phyloP scores from a whole-genome alignment of 2,329 filamentous ascomycete species.

The Ceratocystis albifundus region DNA sequence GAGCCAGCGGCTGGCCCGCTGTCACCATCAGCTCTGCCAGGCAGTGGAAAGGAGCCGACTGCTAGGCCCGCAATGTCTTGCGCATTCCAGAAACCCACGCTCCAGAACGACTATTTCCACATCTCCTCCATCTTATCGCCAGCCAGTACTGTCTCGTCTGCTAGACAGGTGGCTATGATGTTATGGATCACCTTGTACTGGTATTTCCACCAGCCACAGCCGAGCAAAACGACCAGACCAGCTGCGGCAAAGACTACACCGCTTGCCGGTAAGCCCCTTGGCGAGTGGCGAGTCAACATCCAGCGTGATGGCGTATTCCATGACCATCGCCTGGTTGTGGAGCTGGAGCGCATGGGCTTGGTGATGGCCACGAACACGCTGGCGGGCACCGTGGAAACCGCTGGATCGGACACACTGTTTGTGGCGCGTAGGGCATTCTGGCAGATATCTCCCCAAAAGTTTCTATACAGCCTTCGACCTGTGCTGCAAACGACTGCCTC shows the following conservation, averaged over 20 bases:
- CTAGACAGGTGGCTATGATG: conserved; percentile 90
- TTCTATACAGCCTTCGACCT: conserved; percentile 51
- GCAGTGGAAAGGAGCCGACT: neutral
- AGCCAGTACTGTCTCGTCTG: conserved; percentile 68
- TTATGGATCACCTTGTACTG: conserved; percentile 88
- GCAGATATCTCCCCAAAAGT: conserved; percentile 79
- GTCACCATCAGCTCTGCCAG: neutral
- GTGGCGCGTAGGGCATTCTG: conserved; percentile 73
- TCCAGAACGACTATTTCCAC: conserved; percentile 71
- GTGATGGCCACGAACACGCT: conserved; percentile 64
- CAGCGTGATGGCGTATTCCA: conserved; percentile 80
- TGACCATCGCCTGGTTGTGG: conserved; percentile 69
- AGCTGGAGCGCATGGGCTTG: conserved; percentile 87
- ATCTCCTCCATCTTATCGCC: conserved; percentile 87
- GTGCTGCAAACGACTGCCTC: conserved; percentile 46
- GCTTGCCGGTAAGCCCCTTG: conserved; percentile 58
- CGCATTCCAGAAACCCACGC: conserved; percentile 57
- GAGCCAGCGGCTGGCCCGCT: neutral
- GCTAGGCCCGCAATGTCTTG: conserved; percentile 20
- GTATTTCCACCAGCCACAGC: conserved; percentile 87
- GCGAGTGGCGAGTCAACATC: conserved; percentile 78
- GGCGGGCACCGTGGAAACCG: conserved; percentile 51
- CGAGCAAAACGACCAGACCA: conserved; percentile 51
- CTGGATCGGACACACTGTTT: conserved; percentile 71
- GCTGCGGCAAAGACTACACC: conserved; percentile 52